A percentile compares a stretch with the other conserved stretches of the same genome.
phyloP scores from a whole-genome alignment of 768 basidiomycete species.

The Boletus sp. region DNA sequence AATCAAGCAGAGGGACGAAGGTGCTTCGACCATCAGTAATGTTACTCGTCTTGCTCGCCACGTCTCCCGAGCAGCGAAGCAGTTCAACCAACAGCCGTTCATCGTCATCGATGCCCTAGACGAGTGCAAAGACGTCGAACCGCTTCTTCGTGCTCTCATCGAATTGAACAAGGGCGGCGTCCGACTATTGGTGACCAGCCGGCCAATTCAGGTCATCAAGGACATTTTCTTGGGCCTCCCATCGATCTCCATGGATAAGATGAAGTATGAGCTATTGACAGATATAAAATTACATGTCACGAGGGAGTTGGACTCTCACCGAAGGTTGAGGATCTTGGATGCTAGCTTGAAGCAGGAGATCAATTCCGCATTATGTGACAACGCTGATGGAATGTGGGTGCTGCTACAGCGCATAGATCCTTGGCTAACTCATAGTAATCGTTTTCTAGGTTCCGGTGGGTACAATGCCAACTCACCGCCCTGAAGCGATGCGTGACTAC shows the following conservation, averaged over 20 bases:
- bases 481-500: neutral
- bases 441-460: slow-evolving; percentile 9
- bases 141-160: neutral
- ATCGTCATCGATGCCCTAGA: slow-evolving; percentile 13
- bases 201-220: slow-evolving; percentile 5
- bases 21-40: neutral
- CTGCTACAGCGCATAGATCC: too few species aligned
- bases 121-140: slow-evolving; percentile 9
- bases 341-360: slow-evolving; percentile 5
- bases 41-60: neutral
- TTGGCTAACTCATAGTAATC: too few species aligned
- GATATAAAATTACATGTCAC: slow-evolving; percentile 5
- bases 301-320: slow-evolving; percentile 2
- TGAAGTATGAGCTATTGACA: neutral
- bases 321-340: neutral
- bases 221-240: neutral
- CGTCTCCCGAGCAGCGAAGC: neutral
- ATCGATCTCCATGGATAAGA: neutral
- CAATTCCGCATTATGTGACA: neutral
- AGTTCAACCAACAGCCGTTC: neutral
- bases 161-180: neutral
- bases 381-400: slow-evolving; percentile 13
- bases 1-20: neutral
- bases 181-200: slow-evolving; percentile 6
- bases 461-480: slow-evolving; percentile 3